Conservation (phyloP, 2,329 filamentous ascomycete genomes). For the Sarocladium oryzae region DNA sequence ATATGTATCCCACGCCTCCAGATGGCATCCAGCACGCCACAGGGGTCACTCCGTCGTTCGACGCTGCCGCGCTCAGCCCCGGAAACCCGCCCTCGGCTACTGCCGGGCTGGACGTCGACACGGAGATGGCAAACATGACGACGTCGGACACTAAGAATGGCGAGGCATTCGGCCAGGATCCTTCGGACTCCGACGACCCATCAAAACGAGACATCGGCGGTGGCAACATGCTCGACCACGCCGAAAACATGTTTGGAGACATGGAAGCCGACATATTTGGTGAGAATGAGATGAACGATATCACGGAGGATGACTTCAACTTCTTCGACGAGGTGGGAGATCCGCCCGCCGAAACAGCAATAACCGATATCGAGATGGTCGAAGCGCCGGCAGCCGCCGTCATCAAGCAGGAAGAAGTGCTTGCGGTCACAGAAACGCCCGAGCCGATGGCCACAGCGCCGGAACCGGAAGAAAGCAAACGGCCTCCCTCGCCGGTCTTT, state of each 20-base stretch:
- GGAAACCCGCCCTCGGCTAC: conserved; percentile 28
- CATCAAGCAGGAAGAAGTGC: not conserved
- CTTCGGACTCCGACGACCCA: conserved; percentile 28
- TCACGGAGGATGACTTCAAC: conserved; percentile 79
- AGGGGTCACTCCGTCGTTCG: conserved; percentile 50
- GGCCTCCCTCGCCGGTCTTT: conserved; percentile 31
- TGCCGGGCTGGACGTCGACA: conserved; percentile 27
- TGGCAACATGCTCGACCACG: conserved; percentile 36
- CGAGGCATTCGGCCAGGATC: conserved; percentile 3
- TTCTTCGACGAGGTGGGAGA: conserved; percentile 61
- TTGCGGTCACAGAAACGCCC: not conserved
- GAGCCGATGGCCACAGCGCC: not conserved
- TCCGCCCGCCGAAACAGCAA: not conserved
- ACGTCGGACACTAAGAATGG: conserved; percentile 8
- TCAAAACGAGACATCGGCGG: conserved; percentile 38
- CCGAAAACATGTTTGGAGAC: conserved; percentile 61
- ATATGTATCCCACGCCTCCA: conserved; percentile 67
- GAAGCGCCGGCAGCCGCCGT: not conserved
- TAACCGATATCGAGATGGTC: conserved; percentile 30
- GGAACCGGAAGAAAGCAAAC: not conserved
- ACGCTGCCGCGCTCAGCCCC: conserved; percentile 50
- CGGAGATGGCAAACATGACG: conserved; percentile 20
- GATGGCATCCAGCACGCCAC: conserved; percentile 52
- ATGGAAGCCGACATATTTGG: conserved; percentile 61
- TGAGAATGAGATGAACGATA: conserved; percentile 62